Evolutionary conservation across 106 monocot genomes (phyloP), one percentile per base, ranked within the genome.

Genomic region (Platanthera guangdongensis): DNA sequence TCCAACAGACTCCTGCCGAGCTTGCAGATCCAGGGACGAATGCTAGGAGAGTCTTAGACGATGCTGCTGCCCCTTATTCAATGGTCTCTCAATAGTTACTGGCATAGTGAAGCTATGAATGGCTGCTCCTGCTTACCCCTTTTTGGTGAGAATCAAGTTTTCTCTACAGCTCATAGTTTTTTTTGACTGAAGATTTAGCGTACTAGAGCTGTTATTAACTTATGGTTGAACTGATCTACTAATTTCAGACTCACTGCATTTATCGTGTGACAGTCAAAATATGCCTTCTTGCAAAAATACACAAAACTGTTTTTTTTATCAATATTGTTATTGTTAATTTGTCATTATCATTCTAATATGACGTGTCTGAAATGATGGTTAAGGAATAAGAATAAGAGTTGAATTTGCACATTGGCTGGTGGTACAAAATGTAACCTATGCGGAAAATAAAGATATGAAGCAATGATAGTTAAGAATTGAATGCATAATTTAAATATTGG

Each of bases 1-100:
- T 5, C 55, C 22, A 67, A 78, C 87, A 95, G 95, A 88, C 76
- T 75, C 88, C 97, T 47, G 93, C 97, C 71, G 97, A 94, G 78
- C 81, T 97, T 69, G 87, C 89, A 45, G 93, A 94, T 83, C 83
- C 57, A 49, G 79, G 65, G 50, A 85, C 86, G 14, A 84, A 88
- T n/a, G 88, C 83, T 39, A 78, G 81, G 77, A 74, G 57, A 15
- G 30, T 82, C 71, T 85, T 96, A 81, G 87, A 82, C 75, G 81
- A 82, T 77, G 70, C 79, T 68, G 72, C 79, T 51, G 30, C 48
- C 12, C 14, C 32, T 70, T 46, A 60, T 77, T 52, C 75, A 21
- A 14, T 71, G 47, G 9, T 52, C 45, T 47, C 18, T 51, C n/a
- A 81, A 5, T 75, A 68, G 69, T 47, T 48, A 70, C 32, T 69